These are phyloP conservation scores for Cephalotrichum gorgonifer DNA, from an alignment of 2,329 filamentous ascomycete species.

Conservation along the genomic window DNA sequence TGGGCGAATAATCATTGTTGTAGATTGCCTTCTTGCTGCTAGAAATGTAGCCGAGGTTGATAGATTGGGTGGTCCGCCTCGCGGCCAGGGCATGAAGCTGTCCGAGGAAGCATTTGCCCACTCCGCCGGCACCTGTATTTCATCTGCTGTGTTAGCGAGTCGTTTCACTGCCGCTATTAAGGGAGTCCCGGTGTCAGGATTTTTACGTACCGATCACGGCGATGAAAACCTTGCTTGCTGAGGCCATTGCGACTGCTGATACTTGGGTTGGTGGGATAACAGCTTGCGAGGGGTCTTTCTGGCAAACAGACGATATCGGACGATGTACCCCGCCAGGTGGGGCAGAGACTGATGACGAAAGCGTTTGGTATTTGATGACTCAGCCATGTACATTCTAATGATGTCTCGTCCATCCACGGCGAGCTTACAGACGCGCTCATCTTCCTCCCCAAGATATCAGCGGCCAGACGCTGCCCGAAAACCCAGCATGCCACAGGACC, in stretches of 20 bases:
- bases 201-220: conserved; percentile 37
- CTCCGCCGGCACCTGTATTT: conserved; percentile 70
- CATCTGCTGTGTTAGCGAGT: background rate
- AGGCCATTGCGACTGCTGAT: conserved; percentile 23
- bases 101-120: conserved; percentile 80
- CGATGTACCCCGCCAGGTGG: background rate
- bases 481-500: conserved; percentile 50
- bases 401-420: background rate
- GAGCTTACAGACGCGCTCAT: background rate
- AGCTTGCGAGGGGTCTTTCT: background rate
- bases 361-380: background rate
- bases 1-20: conserved; percentile 58
- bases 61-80: conserved; percentile 56
- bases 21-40: conserved; percentile 78
- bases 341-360: background rate
- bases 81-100: conserved; percentile 63
- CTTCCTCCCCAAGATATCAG: background rate
- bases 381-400: background rate
- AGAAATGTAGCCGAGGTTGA: conserved; percentile 75
- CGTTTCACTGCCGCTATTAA: background rate
- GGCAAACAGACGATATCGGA: background rate
- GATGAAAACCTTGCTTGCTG: conserved; percentile 37
- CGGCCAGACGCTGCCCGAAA: background rate
- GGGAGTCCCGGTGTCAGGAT: background rate
- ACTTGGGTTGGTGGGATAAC: too few species aligned